These are phyloP conservation scores for Mitragyna speciosa DNA, from an alignment of 257 asterid species.

Conservation along the genomic window DNA sequence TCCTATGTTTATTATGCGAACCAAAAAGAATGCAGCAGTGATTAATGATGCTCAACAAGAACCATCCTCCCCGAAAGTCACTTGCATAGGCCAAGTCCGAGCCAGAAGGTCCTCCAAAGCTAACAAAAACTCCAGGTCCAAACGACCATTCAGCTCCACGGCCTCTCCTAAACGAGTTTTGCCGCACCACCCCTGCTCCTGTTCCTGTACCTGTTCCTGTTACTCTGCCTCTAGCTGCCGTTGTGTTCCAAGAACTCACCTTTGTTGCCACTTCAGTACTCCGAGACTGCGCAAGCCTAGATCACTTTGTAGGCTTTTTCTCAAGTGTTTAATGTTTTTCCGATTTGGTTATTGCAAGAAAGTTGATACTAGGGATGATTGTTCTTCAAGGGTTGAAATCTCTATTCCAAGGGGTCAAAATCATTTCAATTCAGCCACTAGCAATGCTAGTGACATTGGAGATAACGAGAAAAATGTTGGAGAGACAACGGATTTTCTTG, in stretches of 20 bases:
- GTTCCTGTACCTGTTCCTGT: constrained; percentile 1
- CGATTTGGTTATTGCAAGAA: constrained; percentile 50
- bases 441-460: constrained; percentile 23
- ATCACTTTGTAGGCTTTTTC: constrained; percentile 20
- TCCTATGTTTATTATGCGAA: constrained; percentile 55
- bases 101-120: constrained; percentile 46
- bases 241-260: constrained; percentile 31
- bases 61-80: constrained; percentile 85
- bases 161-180: not conserved
- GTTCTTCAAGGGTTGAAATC: constrained; percentile 22
- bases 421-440: constrained; percentile 14
- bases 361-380: constrained; percentile 39
- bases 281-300: constrained; percentile 25
- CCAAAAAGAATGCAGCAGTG: constrained; percentile 33
- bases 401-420: constrained; percentile 23
- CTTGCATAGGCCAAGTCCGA: constrained; percentile 88
- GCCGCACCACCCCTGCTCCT: not conserved
- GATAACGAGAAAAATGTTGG: constrained; percentile 8
- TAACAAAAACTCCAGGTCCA: not conserved
- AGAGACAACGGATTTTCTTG: constrained; percentile 26
- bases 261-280: constrained; percentile 19
- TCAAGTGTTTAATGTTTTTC: constrained; percentile 42
- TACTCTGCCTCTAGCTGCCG: constrained; percentile 5
- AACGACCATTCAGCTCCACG: not conserved
- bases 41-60: constrained; percentile 47